These are phyloP conservation scores for Cudoniella acicularis DNA, from an alignment of 495 filamentous ascomycete species.

Conservation along the genomic window DNA sequence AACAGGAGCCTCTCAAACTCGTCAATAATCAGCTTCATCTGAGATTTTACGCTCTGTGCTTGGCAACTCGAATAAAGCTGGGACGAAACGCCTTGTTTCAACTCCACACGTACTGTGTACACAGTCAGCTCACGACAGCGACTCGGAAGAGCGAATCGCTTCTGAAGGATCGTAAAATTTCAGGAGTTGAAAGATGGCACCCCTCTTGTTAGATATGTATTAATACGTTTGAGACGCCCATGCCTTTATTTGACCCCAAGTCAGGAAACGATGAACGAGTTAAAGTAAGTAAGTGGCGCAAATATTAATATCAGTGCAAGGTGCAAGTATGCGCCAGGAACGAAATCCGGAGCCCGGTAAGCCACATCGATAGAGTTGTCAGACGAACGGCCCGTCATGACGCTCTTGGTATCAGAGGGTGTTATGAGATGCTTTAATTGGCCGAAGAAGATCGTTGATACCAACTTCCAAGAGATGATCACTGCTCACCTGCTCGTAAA, in stretches of 20 bases:
- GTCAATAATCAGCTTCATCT: not conserved
- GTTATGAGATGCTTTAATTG: not conserved
- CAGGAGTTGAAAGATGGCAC: not conserved
- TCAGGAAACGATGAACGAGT: too few relatives aligned
- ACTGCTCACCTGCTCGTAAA: too few relatives aligned
- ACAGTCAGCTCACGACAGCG: not conserved
- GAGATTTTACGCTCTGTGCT: not conserved
- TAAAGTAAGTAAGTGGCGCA: too few relatives aligned
- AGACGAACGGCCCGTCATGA: not conserved
- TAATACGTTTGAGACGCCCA: not conserved
- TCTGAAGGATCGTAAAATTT: not conserved
- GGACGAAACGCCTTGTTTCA: not conserved
- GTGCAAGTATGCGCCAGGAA: not conserved
- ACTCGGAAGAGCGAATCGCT: not conserved
- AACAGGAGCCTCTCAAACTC: not conserved
- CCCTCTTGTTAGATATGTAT: not conserved
- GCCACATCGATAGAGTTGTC: not conserved
- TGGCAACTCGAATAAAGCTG: not conserved
- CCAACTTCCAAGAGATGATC: not conserved
- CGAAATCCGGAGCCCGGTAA: not conserved
- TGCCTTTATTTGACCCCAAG: too few relatives aligned
- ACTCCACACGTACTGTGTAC: not conserved
- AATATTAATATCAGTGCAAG: too few relatives aligned
- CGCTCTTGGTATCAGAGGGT: not conserved
- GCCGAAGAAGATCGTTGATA: not conserved